These are phyloP conservation scores for Phyllosticta ampelicida DNA, from an alignment of 2,329 filamentous ascomycete genomes.

Conservation along the genomic window DNA sequence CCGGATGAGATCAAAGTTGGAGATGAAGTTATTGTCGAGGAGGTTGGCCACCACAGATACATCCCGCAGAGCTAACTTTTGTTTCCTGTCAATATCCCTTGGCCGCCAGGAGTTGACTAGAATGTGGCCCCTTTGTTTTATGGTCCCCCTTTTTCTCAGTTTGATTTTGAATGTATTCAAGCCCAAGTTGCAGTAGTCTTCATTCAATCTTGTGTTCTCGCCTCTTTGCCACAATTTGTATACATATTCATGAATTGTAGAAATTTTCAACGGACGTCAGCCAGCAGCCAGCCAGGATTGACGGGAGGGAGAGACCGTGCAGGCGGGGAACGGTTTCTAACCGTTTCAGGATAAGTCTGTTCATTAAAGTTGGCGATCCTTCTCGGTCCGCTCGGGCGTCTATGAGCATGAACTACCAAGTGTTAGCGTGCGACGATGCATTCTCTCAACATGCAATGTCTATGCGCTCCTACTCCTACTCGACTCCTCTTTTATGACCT, in stretches of 20 bases:
- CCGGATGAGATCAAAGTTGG: conserved; percentile 15
- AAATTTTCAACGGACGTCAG: neutral
- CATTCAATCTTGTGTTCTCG: too few species aligned
- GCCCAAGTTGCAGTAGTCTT: too few species aligned
- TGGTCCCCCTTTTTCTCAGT: too few species aligned
- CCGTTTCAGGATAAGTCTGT: neutral
- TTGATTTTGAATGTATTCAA: too few species aligned
- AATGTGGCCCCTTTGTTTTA: too few species aligned
- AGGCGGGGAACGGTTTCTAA: neutral
- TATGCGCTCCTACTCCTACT: neutral
- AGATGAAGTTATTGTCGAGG: conserved; percentile 6
- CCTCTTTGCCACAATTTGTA: neutral
- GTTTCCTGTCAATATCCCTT: neutral
- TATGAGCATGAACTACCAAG: neutral
- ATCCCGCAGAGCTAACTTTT: conserved; percentile 5
- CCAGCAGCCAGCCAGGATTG: neutral
- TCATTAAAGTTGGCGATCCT: neutral
- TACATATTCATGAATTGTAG: neutral
- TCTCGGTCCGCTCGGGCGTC: neutral
- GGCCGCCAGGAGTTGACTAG: too few species aligned
- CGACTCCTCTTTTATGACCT: neutral
- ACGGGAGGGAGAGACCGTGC: neutral
- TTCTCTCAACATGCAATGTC: neutral
- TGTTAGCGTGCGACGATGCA: neutral
- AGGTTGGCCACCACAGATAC: conserved; percentile 6